Conservation (phyloP, 2,329 filamentous ascomycete genomes). For the Phaeosphaeria sp. region DNA sequence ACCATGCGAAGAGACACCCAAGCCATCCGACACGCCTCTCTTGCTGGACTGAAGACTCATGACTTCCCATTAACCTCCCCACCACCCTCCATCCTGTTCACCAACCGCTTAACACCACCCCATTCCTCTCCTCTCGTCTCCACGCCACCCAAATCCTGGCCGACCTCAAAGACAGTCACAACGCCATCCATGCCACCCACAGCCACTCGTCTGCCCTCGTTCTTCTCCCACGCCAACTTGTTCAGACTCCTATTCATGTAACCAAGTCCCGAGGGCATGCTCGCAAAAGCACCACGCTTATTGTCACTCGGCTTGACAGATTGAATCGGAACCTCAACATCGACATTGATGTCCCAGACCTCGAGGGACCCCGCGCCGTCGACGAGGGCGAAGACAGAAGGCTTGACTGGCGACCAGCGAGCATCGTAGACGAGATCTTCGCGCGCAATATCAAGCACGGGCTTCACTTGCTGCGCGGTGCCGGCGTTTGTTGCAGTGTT, state of each 20-base stretch:
- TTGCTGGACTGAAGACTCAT: not conserved
- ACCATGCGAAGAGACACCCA: not conserved
- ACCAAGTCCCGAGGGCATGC: conserved; percentile 54
- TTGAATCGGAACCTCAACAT: conserved; percentile 89
- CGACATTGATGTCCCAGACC: conserved; percentile 91
- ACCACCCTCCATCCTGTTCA: conserved; percentile 71
- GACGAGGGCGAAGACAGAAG: conserved; percentile 91
- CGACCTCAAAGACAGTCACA: conserved; percentile 92
- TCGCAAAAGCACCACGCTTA: conserved; percentile 41
- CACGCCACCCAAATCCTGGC: conserved; percentile 79
- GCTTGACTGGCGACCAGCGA: conserved; percentile 92
- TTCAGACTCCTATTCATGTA: conserved; percentile 88
- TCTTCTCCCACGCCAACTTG: conserved; percentile 91
- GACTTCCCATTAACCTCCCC: conserved; percentile 34
- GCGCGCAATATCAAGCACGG: conserved; percentile 86
- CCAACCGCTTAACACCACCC: conserved; percentile 88
- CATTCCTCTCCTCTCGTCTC: conserved; percentile 91
- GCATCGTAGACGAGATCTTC: conserved; percentile 98
- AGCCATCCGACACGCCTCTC: not conserved
- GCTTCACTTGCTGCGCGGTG: conserved; percentile 64
- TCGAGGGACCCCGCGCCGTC: conserved; percentile 93
- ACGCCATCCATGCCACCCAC: conserved; percentile 92
- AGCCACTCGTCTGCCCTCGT: conserved; percentile 84
- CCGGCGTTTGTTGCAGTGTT: conserved; percentile 47
- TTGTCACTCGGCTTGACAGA: conserved; percentile 73